Evolutionary conservation across 768 basidiomycete genomes (phyloP), one percentile per base, ranked within the genome.

Genomic region (Polyporus arcularius): DNA sequence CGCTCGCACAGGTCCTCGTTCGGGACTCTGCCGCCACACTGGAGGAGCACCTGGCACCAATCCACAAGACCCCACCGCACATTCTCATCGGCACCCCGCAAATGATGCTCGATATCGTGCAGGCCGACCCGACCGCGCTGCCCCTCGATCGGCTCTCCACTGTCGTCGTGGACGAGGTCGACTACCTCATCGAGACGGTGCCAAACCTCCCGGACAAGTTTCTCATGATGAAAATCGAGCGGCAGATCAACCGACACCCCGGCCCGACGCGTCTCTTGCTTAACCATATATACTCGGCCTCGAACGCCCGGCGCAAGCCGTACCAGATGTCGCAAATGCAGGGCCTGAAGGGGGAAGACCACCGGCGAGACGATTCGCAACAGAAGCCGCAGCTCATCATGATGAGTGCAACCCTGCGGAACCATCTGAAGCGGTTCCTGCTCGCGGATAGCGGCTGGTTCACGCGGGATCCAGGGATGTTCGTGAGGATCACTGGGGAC

Each of bases 141-240:
- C 76, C 78, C 55, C 61, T 89, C 50, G 65, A 71, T 6, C 73
- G 72, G 51, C 72, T 89, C 53, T 81, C 81, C 14, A 82, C 80
- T 2, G 79, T 92, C 49, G 85, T 86, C 39, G 84, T 92, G 56
- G 90, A 92, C 64, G 90, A 92, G 70, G 86, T 84, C 49, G 91
- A 92, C 67, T 88, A 86, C 70, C 75, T 92, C 42, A 76, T 93
- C 55, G 83, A 82, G 60, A 82, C 79, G 2, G 73, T 80, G 5
- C 81, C 86, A 18, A 78, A 75, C 59, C 72, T 72, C 4, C 28
- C 32, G 71, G 46, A 76, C 64, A 67, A 79, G 68, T 69, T 76
- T 35, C 78, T 72, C 53, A 70, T 66, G 53, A 70, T 71, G 58
- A 80, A 78, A 67, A 72, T 69, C 43, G 71, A 73, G 62, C 79